Base-by-base conservation (phyloP, 768 basidiomycete species). In the Pulveroboletus sp. region DNA sequence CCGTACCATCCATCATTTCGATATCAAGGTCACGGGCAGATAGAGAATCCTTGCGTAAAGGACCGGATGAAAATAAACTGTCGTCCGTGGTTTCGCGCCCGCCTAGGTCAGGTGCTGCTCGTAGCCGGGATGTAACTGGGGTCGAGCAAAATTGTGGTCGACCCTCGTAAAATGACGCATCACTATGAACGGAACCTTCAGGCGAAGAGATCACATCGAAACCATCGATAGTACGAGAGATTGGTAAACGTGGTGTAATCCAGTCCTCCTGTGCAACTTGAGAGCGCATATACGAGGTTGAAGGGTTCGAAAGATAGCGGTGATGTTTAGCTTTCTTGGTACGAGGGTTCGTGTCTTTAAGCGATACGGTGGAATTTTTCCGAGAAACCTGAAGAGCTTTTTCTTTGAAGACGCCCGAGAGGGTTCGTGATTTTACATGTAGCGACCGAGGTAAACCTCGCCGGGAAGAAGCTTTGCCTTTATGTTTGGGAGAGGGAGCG, bases 341-440 rank as follows among this genome's bases (percentile, higher is more conserved):
- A 43, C 49, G 35, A 40, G 40, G 39, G 21, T 45, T 19, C 48
- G 43, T 20, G 40, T 59, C 51, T 49, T 56, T 40, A 55, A 58
- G 54, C 27, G 59, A 62, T 16, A 43, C 10, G 2, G 51, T 45
- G 17, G 60, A 57, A 23, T 35, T 34, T 27, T 62, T 64, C 1
- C 60, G 56, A 2, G 51, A 55, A 33, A 57, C 25, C 3, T 23
- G 56, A 40, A 49, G 38, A 19, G 48, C 3, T 10, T 58, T 56
- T 45, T 57, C 65, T 42, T 55, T 56, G 32, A 52, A 56, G 23
- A 32, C 42, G 10, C 47, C 61, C 0, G 77, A 75, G n/a, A 72
- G 68, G 2, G 73, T 71, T 13, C 73, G 74, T 0, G 72, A 61
- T 53, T 75, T 73, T 10, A 47, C 47, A 40, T 67, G 69, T 9